Evolutionary conservation across 148 eudicot genomes (phyloP).

Genomic region (Fagopyrum esculentum): DNA sequence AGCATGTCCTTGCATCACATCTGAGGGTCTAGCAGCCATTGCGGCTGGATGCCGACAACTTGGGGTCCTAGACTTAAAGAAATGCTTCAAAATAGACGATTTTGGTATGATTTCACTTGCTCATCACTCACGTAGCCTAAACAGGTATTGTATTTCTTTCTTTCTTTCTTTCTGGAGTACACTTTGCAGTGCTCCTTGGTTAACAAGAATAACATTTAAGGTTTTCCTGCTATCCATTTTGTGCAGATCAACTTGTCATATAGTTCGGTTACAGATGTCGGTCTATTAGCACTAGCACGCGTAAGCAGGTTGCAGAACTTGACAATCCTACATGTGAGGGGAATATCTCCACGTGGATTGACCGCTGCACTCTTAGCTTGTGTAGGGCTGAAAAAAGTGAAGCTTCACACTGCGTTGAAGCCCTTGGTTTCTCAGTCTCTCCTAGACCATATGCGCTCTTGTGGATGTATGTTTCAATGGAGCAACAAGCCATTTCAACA

Average conservation of each 20-base stretch:
- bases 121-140: conserved; percentile 59
- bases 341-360: conserved; percentile 66
- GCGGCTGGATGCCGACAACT: conserved; percentile 69
- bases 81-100: conserved; percentile 56
- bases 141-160: conserved; percentile 35
- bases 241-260: conserved; percentile 76
- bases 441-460: conserved; percentile 60
- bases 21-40: conserved; percentile 55
- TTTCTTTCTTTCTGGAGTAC: not conserved
- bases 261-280: conserved; percentile 70
- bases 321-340: conserved; percentile 63
- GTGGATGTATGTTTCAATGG: conserved; percentile 81
- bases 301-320: conserved; percentile 72
- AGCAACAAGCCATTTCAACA: conserved; percentile 62
- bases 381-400: conserved; percentile 77
- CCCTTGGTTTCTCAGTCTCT: conserved; percentile 49
- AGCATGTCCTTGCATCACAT: conserved; percentile 66
- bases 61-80: conserved; percentile 59
- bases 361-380: conserved; percentile 79
- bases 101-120: conserved; percentile 68
- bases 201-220: not conserved
- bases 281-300: conserved; percentile 68
- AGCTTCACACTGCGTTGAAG: conserved; percentile 61
- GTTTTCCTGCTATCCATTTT: conserved; percentile 6
- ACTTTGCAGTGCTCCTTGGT: not conserved